These are phyloP conservation scores for Neurospora hispaniola DNA, from an alignment of 495 filamentous ascomycete genomes.

Conservation along the genomic window DNA sequence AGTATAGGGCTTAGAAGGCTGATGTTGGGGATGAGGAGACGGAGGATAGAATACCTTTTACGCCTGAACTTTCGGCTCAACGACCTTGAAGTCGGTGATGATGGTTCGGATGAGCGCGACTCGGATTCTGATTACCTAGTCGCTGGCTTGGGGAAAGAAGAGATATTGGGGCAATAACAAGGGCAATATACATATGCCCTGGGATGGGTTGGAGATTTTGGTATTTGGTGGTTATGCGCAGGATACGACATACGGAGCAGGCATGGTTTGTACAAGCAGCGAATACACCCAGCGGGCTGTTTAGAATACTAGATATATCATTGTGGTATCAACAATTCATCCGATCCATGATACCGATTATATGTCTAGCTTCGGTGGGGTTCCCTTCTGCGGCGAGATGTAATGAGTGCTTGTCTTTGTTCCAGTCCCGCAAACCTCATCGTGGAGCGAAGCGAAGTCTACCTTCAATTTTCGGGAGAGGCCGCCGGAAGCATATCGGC, in stretches of 20 bases:
- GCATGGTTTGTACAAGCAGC: background rate
- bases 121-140: background rate
- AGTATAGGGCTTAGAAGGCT: conserved; percentile 36
- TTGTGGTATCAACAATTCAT: background rate
- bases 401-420: background rate
- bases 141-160: background rate
- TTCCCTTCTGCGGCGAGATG: background rate
- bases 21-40: conserved; percentile 9
- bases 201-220: background rate
- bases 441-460: background rate
- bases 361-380: background rate
- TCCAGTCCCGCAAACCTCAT: background rate
- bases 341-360: background rate
- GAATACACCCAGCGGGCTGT: background rate
- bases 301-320: background rate
- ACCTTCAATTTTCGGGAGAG: background rate
- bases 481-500: background rate
- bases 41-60: background rate
- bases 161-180: background rate
- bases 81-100: background rate
- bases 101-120: background rate
- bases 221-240: background rate
- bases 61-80: background rate
- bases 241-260: background rate
- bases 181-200: background rate